Evolutionary conservation across 176 grass and related monocot genomes (phyloP).

Genomic region (Musa itinerans): DNA sequence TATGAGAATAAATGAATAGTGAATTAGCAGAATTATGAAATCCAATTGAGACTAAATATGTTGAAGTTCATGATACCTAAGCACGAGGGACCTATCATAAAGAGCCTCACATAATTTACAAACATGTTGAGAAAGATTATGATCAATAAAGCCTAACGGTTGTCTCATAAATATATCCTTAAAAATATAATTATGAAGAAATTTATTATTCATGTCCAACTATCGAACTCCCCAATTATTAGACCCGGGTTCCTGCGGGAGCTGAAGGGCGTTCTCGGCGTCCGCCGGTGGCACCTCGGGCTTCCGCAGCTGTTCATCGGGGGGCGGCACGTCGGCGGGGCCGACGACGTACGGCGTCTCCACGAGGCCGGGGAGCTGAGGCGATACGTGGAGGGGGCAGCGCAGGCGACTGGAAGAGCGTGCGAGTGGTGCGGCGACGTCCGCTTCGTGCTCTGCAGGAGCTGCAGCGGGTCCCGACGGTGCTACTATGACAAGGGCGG

Average conservation of each 20-base stretch:
- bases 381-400: conserved; percentile 32
- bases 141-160: no score
- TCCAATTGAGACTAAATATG: no score
- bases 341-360: conserved; percentile 58
- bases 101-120: no score
- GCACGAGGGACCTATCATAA: no score
- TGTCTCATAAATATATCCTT: no score
- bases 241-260: conserved; percentile 45
- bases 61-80: no score
- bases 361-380: conserved; percentile 56
- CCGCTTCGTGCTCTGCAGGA: conserved; percentile 52
- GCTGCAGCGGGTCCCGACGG: conserved; percentile 55
- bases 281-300: conserved; percentile 23
- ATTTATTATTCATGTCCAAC: no score
- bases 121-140: no score
- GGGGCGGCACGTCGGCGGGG: conserved; percentile 48
- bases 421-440: conserved; percentile 51
- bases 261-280: conserved; percentile 30
- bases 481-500: conserved; percentile 50
- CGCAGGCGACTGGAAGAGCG: conserved; percentile 4
- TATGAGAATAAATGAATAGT: no score
- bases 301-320: conserved; percentile 70
- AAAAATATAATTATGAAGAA: no score
- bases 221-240: no score
- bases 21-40: no score